phyloP scores from a whole-genome alignment of 2,329 filamentous ascomycete genomes.

The Trichocomaceae sp. region DNA sequence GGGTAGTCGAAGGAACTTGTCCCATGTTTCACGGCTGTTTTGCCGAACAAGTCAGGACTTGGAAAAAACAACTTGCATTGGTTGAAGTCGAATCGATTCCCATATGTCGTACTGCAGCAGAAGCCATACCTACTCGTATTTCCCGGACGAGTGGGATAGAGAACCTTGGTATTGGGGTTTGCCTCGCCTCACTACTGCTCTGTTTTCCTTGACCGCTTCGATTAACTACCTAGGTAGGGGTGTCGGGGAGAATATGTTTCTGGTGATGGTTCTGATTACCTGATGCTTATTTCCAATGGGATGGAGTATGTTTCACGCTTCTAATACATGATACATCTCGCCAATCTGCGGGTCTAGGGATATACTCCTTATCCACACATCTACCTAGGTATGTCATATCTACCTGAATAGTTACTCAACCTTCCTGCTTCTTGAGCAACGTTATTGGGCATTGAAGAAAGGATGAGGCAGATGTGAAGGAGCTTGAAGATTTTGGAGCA shows the following conservation, averaged over 20 bases:
- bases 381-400: background rate
- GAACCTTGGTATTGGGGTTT: background rate
- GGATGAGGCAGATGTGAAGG: background rate
- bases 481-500: background rate
- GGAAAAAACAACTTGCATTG: too few relatives aligned
- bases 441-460: background rate
- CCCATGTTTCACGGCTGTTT: background rate
- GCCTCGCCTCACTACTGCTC: background rate
- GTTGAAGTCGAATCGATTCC: too few relatives aligned
- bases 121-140: background rate
- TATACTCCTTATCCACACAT: background rate
- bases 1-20: background rate
- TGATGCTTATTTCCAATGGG: background rate
- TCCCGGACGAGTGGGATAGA: background rate
- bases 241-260: background rate
- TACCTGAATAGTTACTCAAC: background rate
- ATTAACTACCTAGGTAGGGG: too few relatives aligned
- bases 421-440: background rate
- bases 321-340: background rate
- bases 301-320: background rate
- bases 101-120: background rate
- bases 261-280: background rate
- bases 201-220: background rate
- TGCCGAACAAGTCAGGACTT: too few relatives aligned
- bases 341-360: background rate